phyloP scores from a whole-genome alignment of 2,329 filamentous ascomycete genomes.

The Cercospora beticola region DNA sequence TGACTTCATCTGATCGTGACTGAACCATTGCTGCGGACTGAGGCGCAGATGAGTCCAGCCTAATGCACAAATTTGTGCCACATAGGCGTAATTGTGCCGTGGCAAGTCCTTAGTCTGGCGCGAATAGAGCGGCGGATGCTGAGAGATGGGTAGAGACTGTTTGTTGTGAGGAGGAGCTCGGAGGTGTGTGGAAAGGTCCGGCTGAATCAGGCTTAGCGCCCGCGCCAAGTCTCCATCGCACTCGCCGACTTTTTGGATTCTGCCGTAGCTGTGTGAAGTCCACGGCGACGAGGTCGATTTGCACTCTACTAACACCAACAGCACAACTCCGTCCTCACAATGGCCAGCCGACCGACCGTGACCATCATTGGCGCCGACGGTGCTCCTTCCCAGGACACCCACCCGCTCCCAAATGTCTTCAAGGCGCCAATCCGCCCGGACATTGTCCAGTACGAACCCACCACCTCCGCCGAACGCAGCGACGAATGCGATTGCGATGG shows the following conservation, averaged over 20 bases:
- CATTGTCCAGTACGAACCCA: slow-evolving; percentile 81
- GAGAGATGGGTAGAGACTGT: background rate
- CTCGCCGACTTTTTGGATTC: slow-evolving; percentile 9
- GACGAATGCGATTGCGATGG: slow-evolving; percentile 11
- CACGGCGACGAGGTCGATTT: slow-evolving; percentile 7
- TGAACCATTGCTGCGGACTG: background rate
- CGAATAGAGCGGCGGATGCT: background rate
- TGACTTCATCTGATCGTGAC: background rate
- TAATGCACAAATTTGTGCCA: background rate
- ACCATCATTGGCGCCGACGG: slow-evolving; percentile 97
- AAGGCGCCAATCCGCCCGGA: slow-evolving; percentile 94
- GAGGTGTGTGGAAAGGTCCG: background rate
- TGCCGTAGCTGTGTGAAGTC: slow-evolving; percentile 1
- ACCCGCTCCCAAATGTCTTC: slow-evolving; percentile 96
- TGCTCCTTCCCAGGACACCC: slow-evolving; percentile 81
- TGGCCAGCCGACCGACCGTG: slow-evolving; percentile 97
- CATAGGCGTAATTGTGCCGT: background rate
- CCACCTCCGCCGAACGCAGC: slow-evolving; percentile 5
- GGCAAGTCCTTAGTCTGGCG: background rate
- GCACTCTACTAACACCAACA: slow-evolving; percentile 20
- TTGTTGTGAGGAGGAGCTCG: background rate
- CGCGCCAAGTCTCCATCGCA: slow-evolving; percentile 8
- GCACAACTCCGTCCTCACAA: slow-evolving; percentile 45
- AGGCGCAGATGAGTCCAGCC: background rate
- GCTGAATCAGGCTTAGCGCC: background rate